Evolutionary conservation across 257 asterid genomes (phyloP), one percentile per base, ranked within the genome.

Genomic region (Solanum pimpinellifolium): DNA sequence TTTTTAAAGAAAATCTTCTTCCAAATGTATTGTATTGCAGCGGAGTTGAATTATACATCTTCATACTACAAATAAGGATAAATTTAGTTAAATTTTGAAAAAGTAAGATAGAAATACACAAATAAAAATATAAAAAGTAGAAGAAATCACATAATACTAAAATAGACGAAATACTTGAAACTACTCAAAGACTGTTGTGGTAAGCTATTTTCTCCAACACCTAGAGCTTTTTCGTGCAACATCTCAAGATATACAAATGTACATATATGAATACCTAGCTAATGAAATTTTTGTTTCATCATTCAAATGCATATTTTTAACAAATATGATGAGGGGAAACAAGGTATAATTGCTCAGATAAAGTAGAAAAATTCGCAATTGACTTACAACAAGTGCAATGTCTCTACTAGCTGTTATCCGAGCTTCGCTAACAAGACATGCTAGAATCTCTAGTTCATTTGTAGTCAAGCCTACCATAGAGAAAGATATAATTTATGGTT

Each of bases 331-430:
- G 16, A 44, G 15, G 62, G 60, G n/a, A 77, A 77, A 77, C n/a
- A 77, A 14, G 12, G 25, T 44, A 77, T 31, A 76, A 68, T 66
- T 65, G 31, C 82, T 44, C 37, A 77, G 78, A 31, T 49, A 7
- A 77, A 14, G n/a, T 77, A 35, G 47, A 2, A 1, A 44, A 90
- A 84, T 42, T 76, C 72, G 41, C 86, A 62, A 89, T 81, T 80
- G 60, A 93, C 98, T 93, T 91, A 95, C 98, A 88, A 97, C 95
- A 91, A 94, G 93, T 83, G 98, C 94, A 88, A 97, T 97, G 91
- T 97, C 99, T 88, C 98, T 91, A 35, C 96, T 94, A 89, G 98
- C 94, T 59, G 98, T 95, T 95, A 95, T 97, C 7, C 70, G 92
- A 87, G 95, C 98, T 89, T 92, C 90, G 59, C 77, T 93, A 84